Base-by-base conservation (phyloP, 148 eudicot genomes). In the Rhododendron simsii region DNA sequence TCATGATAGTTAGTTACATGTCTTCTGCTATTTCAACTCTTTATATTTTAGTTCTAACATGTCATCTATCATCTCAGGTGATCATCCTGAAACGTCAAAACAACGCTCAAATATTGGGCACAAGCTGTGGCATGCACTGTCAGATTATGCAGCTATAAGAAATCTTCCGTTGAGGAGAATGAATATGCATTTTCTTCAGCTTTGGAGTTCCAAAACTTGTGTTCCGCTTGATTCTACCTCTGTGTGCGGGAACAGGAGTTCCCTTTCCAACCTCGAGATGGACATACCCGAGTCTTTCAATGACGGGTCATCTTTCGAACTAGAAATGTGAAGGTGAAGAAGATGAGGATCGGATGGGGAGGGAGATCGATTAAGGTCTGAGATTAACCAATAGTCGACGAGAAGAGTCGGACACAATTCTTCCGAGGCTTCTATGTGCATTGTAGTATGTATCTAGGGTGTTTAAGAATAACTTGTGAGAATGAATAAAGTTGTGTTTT, bases 121-220 rank as follows among this genome's bases (percentile, higher is more conserved):
- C 93, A 94, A 77, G 93, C 96, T 1, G 94, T 94, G 83, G 96
- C 96, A 2, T 94, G 96, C 81, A 94, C 96, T 2, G 94, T 94
- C 14, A 91, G 75, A 82, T 84, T 94, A 39, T 94, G 96, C 91
- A 93, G 86, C 89, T 93, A 81, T 81, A 78, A 39, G 30, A 18
- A 65, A 11, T 28, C 20, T 26, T 13, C 28, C 0, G 45, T 2
- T 48, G 82, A 35, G 85, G 50, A 35, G 47, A 76, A 87, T 26
- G 33, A 59, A 53, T 75, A 75, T 53, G 48, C 39, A 65, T 57
- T 39, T 30, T 80, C 86, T 63, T 86, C 78, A 69, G 59, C 51
- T 45, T 33, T 16, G 71, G 47, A 8, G 11, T 45, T 81, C 35
- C 67, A 33, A 75, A 44, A 23, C 35, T 11, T 45, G 77, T 35